These are phyloP conservation scores for Mortierella sp. DNA, from an alignment of 371 early-diverging fungal genomes.

Conservation along the genomic window DNA sequence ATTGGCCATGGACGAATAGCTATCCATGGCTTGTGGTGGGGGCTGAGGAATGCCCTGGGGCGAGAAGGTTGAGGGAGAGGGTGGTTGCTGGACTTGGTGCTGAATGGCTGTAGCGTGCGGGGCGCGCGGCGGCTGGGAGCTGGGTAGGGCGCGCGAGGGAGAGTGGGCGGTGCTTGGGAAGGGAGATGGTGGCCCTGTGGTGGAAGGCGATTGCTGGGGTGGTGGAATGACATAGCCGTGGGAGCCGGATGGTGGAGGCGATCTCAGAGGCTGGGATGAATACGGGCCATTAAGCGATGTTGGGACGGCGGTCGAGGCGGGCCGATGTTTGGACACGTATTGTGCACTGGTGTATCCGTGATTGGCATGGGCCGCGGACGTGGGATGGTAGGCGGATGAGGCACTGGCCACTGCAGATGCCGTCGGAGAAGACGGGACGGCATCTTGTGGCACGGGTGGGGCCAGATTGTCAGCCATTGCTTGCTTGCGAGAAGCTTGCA, in stretches of 20 bases:
- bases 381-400: slow-evolving; percentile 11
- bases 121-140: slow-evolving; percentile 13
- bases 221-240: slow-evolving; percentile 14
- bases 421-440: slow-evolving; percentile 26
- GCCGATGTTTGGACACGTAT: slow-evolving; percentile 49
- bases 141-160: background rate
- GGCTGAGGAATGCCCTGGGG: slow-evolving; percentile 13
- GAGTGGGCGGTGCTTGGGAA: slow-evolving; percentile 1
- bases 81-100: slow-evolving; percentile 3
- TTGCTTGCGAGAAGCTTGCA: background rate
- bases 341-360: slow-evolving; percentile 54
- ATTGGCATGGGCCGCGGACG: slow-evolving; percentile 31
- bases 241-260: slow-evolving; percentile 12
- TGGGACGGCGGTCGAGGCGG: slow-evolving; percentile 17
- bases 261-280: slow-evolving; percentile 28
- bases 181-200: background rate
- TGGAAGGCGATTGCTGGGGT: slow-evolving; percentile 14
- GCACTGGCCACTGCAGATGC: slow-evolving; percentile 7
- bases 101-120: background rate
- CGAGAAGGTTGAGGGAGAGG: slow-evolving; percentile 17
- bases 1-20: slow-evolving; percentile 17
- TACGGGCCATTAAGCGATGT: slow-evolving; percentile 29
- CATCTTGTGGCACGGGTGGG: slow-evolving; percentile 27
- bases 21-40: slow-evolving; percentile 13
- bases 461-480: slow-evolving; percentile 47